Percentiles rank a stretch among this genome's conserved stretches.
Conservation (phyloP, 495 filamentous ascomycete genomes). For the Sphaerosporella brunnea region DNA sequence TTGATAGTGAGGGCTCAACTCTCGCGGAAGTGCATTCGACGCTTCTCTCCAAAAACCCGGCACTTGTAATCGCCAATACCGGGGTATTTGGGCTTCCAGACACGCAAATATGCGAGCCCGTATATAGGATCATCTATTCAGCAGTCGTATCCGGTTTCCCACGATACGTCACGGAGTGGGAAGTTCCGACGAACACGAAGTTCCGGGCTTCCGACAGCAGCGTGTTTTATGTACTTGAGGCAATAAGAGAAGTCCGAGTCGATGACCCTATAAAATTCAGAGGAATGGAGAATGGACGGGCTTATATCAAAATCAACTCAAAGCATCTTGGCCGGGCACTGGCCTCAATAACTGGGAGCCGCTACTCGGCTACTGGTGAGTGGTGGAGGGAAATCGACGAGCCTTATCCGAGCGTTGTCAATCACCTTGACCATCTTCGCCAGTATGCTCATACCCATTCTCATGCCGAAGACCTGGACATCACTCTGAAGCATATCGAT, state of each 20-base stretch:
- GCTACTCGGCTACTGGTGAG: background rate
- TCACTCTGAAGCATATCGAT: slow-evolving; percentile 2
- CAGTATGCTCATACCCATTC: background rate
- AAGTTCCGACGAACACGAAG: background rate
- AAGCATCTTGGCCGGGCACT: background rate
- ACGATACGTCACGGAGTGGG: background rate
- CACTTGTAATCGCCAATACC: background rate
- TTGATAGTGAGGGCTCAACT: background rate
- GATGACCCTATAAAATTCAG: background rate
- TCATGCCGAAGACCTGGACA: slow-evolving; percentile 1
- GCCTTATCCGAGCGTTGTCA: slow-evolving; percentile 1
- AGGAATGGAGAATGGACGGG: background rate
- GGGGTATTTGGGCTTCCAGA: background rate
- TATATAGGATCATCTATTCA: background rate
- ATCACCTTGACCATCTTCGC: background rate
- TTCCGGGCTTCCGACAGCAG: background rate
- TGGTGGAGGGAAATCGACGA: background rate
- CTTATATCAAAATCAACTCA: background rate
- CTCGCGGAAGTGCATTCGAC: background rate
- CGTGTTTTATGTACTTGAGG: background rate
- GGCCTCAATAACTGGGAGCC: background rate
- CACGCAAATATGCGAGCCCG: background rate
- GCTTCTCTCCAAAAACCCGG: background rate
- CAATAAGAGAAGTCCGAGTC: background rate
- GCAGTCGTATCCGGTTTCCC: background rate